Evolutionary conservation across 805 yeast species (phyloP).

Genomic region (Candida caryicola): DNA sequence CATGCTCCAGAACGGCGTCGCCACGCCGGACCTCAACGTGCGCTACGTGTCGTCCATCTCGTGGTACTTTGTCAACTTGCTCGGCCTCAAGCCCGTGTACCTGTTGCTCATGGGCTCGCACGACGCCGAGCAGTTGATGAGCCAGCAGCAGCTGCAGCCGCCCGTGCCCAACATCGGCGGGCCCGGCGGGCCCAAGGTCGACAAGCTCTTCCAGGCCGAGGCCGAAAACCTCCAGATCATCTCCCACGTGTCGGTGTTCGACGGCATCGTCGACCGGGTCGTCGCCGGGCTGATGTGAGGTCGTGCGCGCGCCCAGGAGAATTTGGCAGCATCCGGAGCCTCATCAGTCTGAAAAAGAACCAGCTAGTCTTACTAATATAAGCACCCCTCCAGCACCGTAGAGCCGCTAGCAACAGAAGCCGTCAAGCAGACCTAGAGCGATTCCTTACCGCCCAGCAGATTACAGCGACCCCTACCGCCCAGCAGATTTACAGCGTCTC

Average conservation of each 20-base stretch:
- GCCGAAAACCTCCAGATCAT: constrained; percentile 72
- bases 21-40: constrained; percentile 80
- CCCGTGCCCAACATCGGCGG: constrained; percentile 40
- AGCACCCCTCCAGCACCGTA: too few relatives aligned
- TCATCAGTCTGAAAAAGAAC: too few relatives aligned
- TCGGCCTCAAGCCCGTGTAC: constrained; percentile 81
- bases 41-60: constrained; percentile 92
- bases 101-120: constrained; percentile 61
- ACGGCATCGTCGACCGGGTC: constrained; percentile 62
- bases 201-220: constrained; percentile 61
- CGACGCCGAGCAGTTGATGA: constrained; percentile 44
- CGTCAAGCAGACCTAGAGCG: too few relatives aligned
- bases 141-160: constrained; percentile 35
- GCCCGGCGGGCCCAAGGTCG: constrained; percentile 64
- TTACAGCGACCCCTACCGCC: too few relatives aligned
- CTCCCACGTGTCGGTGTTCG: constrained; percentile 49
- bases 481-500: too few relatives aligned
- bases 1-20: constrained; percentile 87
- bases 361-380: too few relatives aligned
- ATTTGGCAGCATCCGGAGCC: too few relatives aligned
- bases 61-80: constrained; percentile 88
- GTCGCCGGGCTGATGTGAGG: too few relatives aligned
- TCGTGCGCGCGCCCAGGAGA: too few relatives aligned
- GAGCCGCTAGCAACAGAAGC: too few relatives aligned
- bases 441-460: too few relatives aligned